Evolutionary conservation across 495 filamentous ascomycete species (phyloP).

Genomic region (Aspergillus ellipticus): DNA sequence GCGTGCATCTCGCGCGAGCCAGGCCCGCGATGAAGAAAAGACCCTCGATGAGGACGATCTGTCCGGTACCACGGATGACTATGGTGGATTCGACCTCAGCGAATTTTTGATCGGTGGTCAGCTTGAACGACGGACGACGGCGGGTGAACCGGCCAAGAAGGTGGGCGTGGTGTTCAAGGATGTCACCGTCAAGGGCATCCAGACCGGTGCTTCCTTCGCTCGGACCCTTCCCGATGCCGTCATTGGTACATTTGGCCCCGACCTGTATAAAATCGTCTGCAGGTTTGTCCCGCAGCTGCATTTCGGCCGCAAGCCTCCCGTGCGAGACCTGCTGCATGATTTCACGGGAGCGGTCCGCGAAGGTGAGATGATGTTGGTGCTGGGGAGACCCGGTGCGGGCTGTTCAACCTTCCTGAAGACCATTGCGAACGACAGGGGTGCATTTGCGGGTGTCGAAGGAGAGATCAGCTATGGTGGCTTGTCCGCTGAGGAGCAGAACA

Average conservation of each 20-base stretch:
- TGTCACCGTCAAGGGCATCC: conserved; percentile 70
- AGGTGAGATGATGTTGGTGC: conserved; percentile 81
- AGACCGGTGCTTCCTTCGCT: conserved; percentile 63
- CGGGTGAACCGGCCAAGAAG: conserved; percentile 69
- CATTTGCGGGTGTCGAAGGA: conserved; percentile 64
- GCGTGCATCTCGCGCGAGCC: conserved; percentile 23
- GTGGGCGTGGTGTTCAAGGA: conserved; percentile 82
- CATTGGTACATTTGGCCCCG: conserved; percentile 79
- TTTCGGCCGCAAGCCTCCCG: conserved; percentile 46
- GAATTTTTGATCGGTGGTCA: conserved; percentile 76
- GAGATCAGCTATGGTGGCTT: conserved; percentile 77
- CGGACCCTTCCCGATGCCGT: conserved; percentile 74
- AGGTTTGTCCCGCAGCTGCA: conserved; percentile 61
- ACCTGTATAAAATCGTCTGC: conserved; percentile 68
- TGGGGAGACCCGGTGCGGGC: conserved; percentile 75
- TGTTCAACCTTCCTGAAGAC: conserved; percentile 79
- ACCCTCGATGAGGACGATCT: conserved; percentile 25
- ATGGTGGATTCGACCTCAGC: conserved; percentile 64
- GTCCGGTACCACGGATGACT: conserved; percentile 26
- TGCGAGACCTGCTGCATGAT: conserved; percentile 64
- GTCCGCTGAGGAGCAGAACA: conserved; percentile 61
- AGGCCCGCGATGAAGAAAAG: conserved; percentile 35
- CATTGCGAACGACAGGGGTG: conserved; percentile 65
- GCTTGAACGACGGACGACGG: conserved; percentile 70
- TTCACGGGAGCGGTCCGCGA: conserved; percentile 76